Percentiles rank a stretch among this genome's conserved stretches.
Evolutionary conservation across 306 rosid genomes (phyloP).

Genomic region (Fragaria nilgerrensis): DNA sequence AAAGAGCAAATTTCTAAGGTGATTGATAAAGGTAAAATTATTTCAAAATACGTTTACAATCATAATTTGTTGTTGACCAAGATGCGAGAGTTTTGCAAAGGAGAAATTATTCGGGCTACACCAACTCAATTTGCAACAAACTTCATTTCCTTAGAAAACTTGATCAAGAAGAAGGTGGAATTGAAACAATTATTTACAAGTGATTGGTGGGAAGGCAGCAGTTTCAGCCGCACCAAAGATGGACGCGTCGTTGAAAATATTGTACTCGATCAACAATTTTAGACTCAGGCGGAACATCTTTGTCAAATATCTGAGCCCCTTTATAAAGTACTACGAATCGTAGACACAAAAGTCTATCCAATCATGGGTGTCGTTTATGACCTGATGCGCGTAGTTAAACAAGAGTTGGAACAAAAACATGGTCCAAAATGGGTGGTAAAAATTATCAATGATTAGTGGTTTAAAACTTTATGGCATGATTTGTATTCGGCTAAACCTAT

Average conservation of each 20-base stretch:
- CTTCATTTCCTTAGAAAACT: not conserved
- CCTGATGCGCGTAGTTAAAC: not conserved
- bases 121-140: not conserved
- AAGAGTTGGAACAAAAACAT: not conserved
- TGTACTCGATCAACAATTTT: not conserved
- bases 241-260: not conserved
- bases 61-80: not conserved
- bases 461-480: not conserved
- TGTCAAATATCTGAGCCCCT: not conserved
- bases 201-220: not conserved
- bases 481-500: not conserved
- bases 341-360: not conserved
- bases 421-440: not conserved
- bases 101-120: not conserved
- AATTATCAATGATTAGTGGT: not conserved
- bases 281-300: not conserved
- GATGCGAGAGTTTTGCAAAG: not conserved
- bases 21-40: not conserved
- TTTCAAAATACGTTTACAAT: not conserved
- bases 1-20: not conserved
- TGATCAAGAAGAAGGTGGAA: not conserved
- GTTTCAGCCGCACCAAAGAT: not conserved
- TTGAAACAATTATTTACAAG: not conserved
- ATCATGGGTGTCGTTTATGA: conserved; percentile 4
- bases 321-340: not conserved